Base-by-base conservation (phyloP, 192 early-diverging fungal species). In the Diversispora eburnea region DNA sequence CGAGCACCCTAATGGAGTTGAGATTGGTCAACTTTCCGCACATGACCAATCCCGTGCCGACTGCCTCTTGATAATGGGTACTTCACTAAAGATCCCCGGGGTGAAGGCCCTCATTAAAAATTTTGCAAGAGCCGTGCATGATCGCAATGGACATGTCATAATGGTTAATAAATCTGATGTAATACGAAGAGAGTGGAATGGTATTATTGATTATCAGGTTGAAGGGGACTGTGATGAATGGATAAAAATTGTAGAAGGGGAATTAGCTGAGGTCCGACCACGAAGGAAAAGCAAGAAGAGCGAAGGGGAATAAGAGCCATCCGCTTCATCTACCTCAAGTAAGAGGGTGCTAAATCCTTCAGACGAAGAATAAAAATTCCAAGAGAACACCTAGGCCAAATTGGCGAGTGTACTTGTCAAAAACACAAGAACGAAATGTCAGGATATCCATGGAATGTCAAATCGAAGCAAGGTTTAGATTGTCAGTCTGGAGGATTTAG, bases 121-220 rank as follows among this genome's bases (percentile, higher is more conserved):
- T 3, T 52, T 49, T 49, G 51, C 51, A 17, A 52, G 51, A 52
- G 5, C 51, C 3, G 10, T 52, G 3, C 51, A 52, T 52, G 51
- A 17, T 3, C 9, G 51, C 17, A 12, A 12, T 4, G 51, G 51
- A 17, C 4, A 10, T 17, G 94, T 92, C 9, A 82, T 94, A 41
- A 84, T 94, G 68, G 84, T 95, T 15, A 95, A 95, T 82, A 77
- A 80, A 49, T 89, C 89, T 8, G 73, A 87, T 0, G 78, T 82
- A 48, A 72, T 78, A 8, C 82, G 80, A n/a, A 87, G 86, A 70
- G 90, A 91, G 72, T 94, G 92, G 92, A 90, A 85, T 45, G 79
- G 78, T 3, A 78, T 94, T 12, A 91, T 95, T 87, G 93, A 95
- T 77, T 89, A 88, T 75, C 82, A 88, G 74, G 72, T 95, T 7